Base-by-base conservation (phyloP, 495 filamentous ascomycete species). In the Penicillium bialowiezense region DNA sequence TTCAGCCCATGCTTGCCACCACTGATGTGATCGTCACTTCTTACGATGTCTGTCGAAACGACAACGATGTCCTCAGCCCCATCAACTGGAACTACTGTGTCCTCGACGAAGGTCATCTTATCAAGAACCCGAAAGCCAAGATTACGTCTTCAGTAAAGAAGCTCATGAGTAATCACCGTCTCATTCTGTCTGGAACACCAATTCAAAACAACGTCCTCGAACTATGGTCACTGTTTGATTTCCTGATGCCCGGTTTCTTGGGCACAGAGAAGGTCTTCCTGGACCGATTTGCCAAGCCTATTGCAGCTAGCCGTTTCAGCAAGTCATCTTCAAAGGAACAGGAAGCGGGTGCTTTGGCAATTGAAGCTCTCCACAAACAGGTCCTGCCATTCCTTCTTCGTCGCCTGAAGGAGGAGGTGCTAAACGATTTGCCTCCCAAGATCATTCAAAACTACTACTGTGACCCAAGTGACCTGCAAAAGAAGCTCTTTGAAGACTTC, bases 371-470 rank as follows among this genome's bases (percentile, higher is more conserved):
- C 37, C 93, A 98, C 69, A 98, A 98, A 64, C 93, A 98, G 67
- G 93, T 97, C 15, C 75, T 98, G 24, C 93, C 93, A 8, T 98
- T 98, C 84, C 75, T 98, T 40, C 85, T 98, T 17, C 90, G 93
- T 41, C 90, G 93, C 59, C 78, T 98, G 59, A 98, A 98, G 72
- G 93, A 98, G 70, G 93, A 98, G 65, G 93, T 98, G 7, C 76
- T 98, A 36, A 88, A 97, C 55, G 93, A 98, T 56, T 78, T 98
- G 35, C 93, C 93, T 5, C 93, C 93, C 10, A 98, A 98, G 81
- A 98, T 98, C 59, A 79, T 98, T 15, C 93, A 98, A 60, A 98
- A 98, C 67, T 98, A 98, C 74, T 98, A 98, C 74, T 98, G 93
- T 67, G 93, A 98, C 65, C 90, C 96, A 21, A 95, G 89, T 67